Evolutionary conservation across 2,329 filamentous ascomycete species (phyloP).

Genomic region (Tympanopsis confertula): DNA sequence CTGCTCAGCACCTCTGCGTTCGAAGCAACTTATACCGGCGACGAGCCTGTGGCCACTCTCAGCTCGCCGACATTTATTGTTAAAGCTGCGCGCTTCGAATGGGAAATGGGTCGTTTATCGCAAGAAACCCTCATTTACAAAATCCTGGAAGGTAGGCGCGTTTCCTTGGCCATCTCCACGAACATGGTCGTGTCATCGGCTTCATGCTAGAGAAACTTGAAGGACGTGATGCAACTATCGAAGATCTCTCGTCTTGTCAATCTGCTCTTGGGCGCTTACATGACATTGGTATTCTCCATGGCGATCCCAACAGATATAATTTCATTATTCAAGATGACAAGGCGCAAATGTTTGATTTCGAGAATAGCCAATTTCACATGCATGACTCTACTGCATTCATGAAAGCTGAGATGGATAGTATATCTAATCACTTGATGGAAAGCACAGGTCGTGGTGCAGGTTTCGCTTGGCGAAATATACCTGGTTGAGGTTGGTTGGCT

Average conservation of each 20-base stretch:
- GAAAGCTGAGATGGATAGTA: no score
- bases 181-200: not conserved
- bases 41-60: no score
- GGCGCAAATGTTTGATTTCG: not conserved
- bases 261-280: not conserved
- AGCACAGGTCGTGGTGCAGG: no score
- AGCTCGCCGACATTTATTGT: no score
- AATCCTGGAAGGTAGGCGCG: not conserved
- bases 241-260: not conserved
- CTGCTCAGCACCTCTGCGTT: not conserved
- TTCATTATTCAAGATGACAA: not conserved
- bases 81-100: not conserved
- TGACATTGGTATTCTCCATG: not conserved
- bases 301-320: not conserved
- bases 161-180: not conserved
- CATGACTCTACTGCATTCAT: no score
- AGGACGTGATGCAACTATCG: not conserved
- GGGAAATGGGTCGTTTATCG: not conserved
- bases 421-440: no score
- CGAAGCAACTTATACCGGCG: not conserved
- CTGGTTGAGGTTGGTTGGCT: no score
- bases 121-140: not conserved
- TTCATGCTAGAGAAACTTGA: not conserved
- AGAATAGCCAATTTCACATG: no score
- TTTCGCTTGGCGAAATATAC: no score